Base-by-base conservation (phyloP, 129 eudicot species). In the Chrysanthemum makinoi region DNA sequence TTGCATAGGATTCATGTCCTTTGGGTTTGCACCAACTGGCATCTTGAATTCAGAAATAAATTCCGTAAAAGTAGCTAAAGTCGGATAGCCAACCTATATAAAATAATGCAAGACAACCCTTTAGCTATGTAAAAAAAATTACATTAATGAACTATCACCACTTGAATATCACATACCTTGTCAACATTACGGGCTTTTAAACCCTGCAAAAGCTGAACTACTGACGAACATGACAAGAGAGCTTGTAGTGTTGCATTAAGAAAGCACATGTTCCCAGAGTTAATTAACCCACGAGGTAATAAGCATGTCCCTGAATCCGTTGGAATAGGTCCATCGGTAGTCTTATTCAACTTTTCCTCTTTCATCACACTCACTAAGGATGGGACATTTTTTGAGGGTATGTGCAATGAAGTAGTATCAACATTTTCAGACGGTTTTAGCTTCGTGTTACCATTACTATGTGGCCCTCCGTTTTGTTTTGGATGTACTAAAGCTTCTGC, bases 211-310 rank as follows among this genome's bases (percentile, higher is more conserved):
- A 92, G 89, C 68, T 81, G 77, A 69, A 92, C 83, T 70, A 92
- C 91, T 8, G 89, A 89, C 4, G 86, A 81, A 75, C 98, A 92
- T 9, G 96, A 82, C 79, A 92, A 75, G 61, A 92, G 89, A 72
- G 98, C 96, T 80, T 92, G 98, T 48, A 89, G 68, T 17, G 98
- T 86, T 11, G 98, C 95, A 77, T 92, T 92, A 18, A 92, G 91
- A 83, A 92, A 92, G 70, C 98, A 92, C 59, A 78, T 59, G 74
- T 92, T 92, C 48, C 98, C 98, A 4, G 87, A 80, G 77, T 92
- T 89, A 65, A 92, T 81, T 73, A 92, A 76, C 24, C 98, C 98
- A 68, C 89, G 94, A 72, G 95, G 98, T 58, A 76, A 74, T 56
- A 92, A 77, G 30, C 50, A 76, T 81, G 65, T 68, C 50, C 24